These are phyloP conservation scores for Sodiomyces alkalinus DNA, from an alignment of 2,329 filamentous ascomycete genomes.

Conservation along the genomic window DNA sequence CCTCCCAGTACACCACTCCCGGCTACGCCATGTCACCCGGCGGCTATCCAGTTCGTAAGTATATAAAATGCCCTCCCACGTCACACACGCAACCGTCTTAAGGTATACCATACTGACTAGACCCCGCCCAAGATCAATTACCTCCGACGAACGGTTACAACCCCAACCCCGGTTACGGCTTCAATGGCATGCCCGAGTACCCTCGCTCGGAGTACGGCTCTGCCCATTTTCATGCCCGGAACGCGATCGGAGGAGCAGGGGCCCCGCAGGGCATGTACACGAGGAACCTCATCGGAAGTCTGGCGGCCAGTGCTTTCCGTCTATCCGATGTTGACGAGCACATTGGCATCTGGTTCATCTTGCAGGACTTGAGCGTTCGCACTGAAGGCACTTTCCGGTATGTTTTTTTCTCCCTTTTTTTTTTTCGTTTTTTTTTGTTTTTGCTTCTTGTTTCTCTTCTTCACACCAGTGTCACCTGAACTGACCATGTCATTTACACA, in stretches of 20 bases:
- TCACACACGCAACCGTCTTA: slow-evolving; percentile 7
- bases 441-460: too few relatives aligned
- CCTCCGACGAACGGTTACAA: slow-evolving; percentile 1
- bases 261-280: slow-evolving; percentile 73
- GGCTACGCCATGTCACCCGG: slow-evolving; percentile 3
- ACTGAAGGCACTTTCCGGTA: slow-evolving; percentile 87
- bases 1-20: slow-evolving; percentile 2
- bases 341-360: slow-evolving; percentile 88
- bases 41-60: slow-evolving; percentile 16
- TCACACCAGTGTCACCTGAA: neutral
- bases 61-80: too few relatives aligned
- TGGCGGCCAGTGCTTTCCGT: slow-evolving; percentile 76
- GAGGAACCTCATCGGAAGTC: slow-evolving; percentile 81
- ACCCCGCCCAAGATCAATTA: slow-evolving; percentile 11
- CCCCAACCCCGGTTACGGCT: slow-evolving; percentile 1
- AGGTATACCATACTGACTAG: slow-evolving; percentile 7
- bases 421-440: too few relatives aligned
- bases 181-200: neutral
- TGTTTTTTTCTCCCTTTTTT: slow-evolving; percentile 8
- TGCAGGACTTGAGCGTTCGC: slow-evolving; percentile 87
- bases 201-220: slow-evolving; percentile 8
- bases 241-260: neutral
- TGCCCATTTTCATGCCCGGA: slow-evolving; percentile 7
- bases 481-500: neutral
- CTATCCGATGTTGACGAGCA: slow-evolving; percentile 66